Evolutionary conservation across 257 asterid genomes (phyloP).

Genomic region (Cynanchum wilfordii): DNA sequence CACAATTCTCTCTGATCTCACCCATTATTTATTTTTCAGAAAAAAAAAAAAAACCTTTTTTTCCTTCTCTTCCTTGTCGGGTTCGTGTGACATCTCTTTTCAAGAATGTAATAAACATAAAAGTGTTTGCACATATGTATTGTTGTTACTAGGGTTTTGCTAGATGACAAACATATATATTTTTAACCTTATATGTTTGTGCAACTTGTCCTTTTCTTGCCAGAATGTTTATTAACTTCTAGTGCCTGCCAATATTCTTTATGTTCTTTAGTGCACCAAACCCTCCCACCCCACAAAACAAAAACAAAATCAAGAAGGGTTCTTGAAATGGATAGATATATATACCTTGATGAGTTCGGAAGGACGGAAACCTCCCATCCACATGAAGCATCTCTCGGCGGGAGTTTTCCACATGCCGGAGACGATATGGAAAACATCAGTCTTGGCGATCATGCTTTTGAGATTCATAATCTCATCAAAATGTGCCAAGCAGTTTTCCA

Average conservation of each 20-base stretch:
- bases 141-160: slow-evolving; percentile 16
- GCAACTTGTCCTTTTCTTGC: slow-evolving; percentile 9
- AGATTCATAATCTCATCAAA: slow-evolving; percentile 52
- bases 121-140: neutral
- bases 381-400: slow-evolving; percentile 81
- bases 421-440: slow-evolving; percentile 67
- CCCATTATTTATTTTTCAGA: neutral
- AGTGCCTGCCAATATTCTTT: slow-evolving; percentile 5
- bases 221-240: slow-evolving; percentile 8
- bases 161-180: neutral
- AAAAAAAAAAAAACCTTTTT: neutral
- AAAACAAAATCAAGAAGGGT: neutral
- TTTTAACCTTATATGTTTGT: slow-evolving; percentile 9
- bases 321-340: neutral
- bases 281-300: too few species aligned
- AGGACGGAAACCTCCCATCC: slow-evolving; percentile 92
- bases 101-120: neutral
- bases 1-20: slow-evolving; percentile 14
- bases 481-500: slow-evolving; percentile 60
- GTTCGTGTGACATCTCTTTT: neutral
- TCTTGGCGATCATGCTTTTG: slow-evolving; percentile 50
- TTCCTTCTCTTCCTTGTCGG: neutral
- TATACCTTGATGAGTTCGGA: slow-evolving; percentile 87
- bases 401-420: slow-evolving; percentile 94
- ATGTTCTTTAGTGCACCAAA: neutral